Evolutionary conservation across 2,329 filamentous ascomycete genomes (phyloP), one percentile per base, ranked within the genome.

Genomic region (Cordyceps militaris): DNA sequence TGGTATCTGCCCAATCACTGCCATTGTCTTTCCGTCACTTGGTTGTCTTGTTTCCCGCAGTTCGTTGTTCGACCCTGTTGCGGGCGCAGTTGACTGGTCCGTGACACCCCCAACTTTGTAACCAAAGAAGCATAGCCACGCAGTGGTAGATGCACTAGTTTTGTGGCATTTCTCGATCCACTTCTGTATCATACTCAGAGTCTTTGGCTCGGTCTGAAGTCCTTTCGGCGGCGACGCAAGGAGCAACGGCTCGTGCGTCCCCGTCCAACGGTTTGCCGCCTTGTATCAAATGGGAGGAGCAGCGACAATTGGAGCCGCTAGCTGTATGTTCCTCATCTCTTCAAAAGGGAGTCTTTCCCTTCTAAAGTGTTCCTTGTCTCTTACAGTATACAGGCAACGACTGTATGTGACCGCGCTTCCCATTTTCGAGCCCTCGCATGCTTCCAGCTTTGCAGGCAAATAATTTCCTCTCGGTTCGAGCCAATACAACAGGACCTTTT

Each of bases 61-160:
- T 49, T 49, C 54, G 49, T 53, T 58, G 48, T 52, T 52, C 48
- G 26, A 52, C 16, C 49, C 36, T 28, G 38, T 47, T 58, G 56
- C 56, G 56, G 56, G 56, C 49, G 56, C 49, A 58, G 56, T 47
- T 52, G 49, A 13, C 43, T 58, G 56, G 56, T 53, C 56, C 56
- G 56, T 58, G 56, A 38, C 49, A 52, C 49, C 56, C 47, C 49
- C 42, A 30, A 30, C 40, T 32, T 47, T 58, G 42, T 21, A 56
- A 47, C 54, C 46, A 56, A 49, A 42, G 26, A 50, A 49, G 24
- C 44, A 49, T 30, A 38, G 46, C 54, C 54, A 42, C 54, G 13
- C 34, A 28, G 36, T 38, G 54, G 54, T n/a, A 56, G 36, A 56
- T 56, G 54, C 54, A 42, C 26, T 34, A n/a, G 21, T 56, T 38